Percentiles rank a stretch among this genome's conserved stretches.
Evolutionary conservation across 169 alveolate species (phyloP).

Genomic region (Plasmodium cynomolgi): DNA sequence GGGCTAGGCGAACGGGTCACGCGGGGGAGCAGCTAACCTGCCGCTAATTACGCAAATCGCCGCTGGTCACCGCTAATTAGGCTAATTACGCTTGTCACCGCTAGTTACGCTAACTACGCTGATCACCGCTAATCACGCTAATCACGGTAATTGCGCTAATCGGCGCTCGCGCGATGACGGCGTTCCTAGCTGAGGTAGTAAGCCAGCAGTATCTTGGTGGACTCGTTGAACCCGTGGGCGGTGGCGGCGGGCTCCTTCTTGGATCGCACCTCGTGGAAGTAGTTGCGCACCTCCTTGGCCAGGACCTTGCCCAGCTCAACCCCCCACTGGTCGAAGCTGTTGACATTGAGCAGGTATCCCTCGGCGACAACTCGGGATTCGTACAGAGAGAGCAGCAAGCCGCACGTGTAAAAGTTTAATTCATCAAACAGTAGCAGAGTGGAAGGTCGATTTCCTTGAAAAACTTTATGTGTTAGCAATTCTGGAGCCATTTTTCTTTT

Average conservation of each 20-base stretch:
- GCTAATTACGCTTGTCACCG: no score
- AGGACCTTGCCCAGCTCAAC: constrained; percentile 93
- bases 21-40: no score
- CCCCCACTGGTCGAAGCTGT: constrained; percentile 99
- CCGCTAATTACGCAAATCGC: no score
- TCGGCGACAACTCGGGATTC: constrained; percentile 98
- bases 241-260: background rate
- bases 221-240: constrained; percentile 39
- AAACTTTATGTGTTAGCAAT: constrained; percentile 92
- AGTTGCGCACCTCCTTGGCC: constrained; percentile 81
- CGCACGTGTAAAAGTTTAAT: constrained; percentile 91
- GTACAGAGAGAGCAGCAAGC: constrained; percentile 96
- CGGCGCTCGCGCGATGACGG: background rate
- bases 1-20: no score
- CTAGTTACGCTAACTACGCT: no score
- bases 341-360: constrained; percentile 96
- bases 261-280: constrained; percentile 72
- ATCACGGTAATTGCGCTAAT: no score
- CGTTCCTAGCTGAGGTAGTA: constrained; percentile 10
- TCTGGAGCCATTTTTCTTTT: constrained; percentile 86
- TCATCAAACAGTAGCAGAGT: constrained; percentile 89
- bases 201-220: constrained; percentile 45
- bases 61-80: no score
- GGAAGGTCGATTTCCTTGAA: constrained; percentile 98
- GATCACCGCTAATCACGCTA: no score